Evolutionary conservation across 2,329 filamentous ascomycete species (phyloP).

Genomic region (Trichoderma breve): DNA sequence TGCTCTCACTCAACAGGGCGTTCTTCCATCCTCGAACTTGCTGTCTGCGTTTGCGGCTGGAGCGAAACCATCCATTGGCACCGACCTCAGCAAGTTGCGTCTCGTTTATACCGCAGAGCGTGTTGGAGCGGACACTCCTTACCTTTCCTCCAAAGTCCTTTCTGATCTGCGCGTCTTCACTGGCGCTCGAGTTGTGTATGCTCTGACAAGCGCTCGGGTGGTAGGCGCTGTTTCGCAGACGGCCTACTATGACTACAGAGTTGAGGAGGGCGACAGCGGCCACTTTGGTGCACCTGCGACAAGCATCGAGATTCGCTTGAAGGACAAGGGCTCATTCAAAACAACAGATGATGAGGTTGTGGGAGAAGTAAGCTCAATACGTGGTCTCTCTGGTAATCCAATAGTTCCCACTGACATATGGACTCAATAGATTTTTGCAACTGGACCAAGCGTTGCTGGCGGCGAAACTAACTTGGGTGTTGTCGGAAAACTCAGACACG

Average conservation of each 20-base stretch:
- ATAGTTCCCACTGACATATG: neutral
- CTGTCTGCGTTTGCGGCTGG: conserved; percentile 55
- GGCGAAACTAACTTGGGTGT: conserved; percentile 63
- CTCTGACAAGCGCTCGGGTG: conserved; percentile 76
- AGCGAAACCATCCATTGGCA: conserved; percentile 58
- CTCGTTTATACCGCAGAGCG: conserved; percentile 78
- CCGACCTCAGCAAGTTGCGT: conserved; percentile 69
- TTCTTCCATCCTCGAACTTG: conserved; percentile 59
- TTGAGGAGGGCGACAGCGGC: conserved; percentile 38
- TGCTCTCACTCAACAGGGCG: conserved; percentile 65
- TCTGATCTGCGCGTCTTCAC: conserved; percentile 82
- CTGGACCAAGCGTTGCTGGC: conserved; percentile 71
- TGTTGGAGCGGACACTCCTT: conserved; percentile 58
- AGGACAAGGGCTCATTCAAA: conserved; percentile 58
- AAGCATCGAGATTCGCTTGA: conserved; percentile 73
- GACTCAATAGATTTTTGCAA: conserved; percentile 60
- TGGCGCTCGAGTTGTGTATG: conserved; percentile 78
- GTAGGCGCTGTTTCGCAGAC: conserved; percentile 88
- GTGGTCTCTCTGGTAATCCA: neutral
- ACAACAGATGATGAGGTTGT: conserved; percentile 61
- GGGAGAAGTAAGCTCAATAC: conserved; percentile 57
- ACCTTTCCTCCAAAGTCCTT: conserved; percentile 66
- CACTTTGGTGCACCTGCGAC: conserved; percentile 85
- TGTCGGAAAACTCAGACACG: conserved; percentile 63
- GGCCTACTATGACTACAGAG: conserved; percentile 81